Evolutionary conservation across 257 asterid genomes (phyloP).

Genomic region (Gardenia jasminoides): DNA sequence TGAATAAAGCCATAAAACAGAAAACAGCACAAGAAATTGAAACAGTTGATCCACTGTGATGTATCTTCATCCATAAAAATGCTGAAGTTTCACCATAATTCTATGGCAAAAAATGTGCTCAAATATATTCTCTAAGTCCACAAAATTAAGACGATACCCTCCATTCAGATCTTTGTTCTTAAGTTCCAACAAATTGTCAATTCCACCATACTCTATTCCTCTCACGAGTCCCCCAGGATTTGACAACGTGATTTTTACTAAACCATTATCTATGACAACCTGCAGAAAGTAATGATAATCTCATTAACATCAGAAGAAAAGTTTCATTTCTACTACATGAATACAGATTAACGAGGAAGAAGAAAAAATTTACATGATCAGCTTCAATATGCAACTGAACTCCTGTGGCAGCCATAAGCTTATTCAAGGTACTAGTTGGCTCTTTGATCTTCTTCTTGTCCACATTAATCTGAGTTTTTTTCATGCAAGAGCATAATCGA

Average conservation of each 20-base stretch:
- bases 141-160: slow-evolving; percentile 36
- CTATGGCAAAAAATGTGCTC: not conserved
- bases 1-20: too few species aligned
- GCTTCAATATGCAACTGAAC: slow-evolving; percentile 24
- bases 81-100: not conserved
- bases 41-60: not conserved
- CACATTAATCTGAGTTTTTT: not conserved
- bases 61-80: not conserved
- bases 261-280: slow-evolving; percentile 77
- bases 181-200: slow-evolving; percentile 70
- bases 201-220: slow-evolving; percentile 55
- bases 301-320: not conserved
- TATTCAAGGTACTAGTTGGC: not conserved
- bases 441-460: not conserved
- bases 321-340: not conserved
- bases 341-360: not conserved
- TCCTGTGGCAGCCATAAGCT: slow-evolving; percentile 15
- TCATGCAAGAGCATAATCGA: not conserved
- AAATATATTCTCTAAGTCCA: too few species aligned
- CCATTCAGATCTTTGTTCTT: slow-evolving; percentile 58
- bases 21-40: not conserved
- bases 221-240: slow-evolving; percentile 69
- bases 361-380: slow-evolving; percentile 19
- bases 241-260: slow-evolving; percentile 57
- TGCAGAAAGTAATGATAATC: slow-evolving; percentile 17